Evolutionary conservation across 305 asterid species (phyloP).

Genomic region (Ilex paraguariensis): DNA sequence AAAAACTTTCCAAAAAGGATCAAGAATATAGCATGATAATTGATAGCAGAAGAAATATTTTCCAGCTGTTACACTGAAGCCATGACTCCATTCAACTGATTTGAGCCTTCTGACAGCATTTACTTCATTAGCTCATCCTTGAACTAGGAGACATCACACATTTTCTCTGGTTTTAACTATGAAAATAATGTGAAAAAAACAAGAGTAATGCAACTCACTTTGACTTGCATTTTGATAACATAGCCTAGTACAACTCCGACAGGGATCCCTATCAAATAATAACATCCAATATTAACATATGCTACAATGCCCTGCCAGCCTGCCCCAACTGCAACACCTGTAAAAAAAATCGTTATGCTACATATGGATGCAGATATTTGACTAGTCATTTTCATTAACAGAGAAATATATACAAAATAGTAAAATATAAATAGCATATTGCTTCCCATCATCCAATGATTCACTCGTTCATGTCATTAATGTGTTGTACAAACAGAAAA

Average conservation of each 20-base stretch:
- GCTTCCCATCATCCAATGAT: not conserved
- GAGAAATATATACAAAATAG: not conserved
- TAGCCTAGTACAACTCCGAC: constrained; percentile 63
- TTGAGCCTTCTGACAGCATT: not conserved
- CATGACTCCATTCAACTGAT: no score
- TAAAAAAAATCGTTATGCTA: not conserved
- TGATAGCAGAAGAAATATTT: no score
- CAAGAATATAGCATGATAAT: no score
- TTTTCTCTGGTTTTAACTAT: not conserved
- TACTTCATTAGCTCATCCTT: not conserved
- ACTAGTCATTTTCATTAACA: not conserved
- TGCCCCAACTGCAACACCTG: constrained; percentile 68
- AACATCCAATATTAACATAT: constrained; percentile 57
- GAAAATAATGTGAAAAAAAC: not conserved
- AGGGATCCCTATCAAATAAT: constrained; percentile 67
- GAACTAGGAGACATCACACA: no score
- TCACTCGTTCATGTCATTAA: no score
- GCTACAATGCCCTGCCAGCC: constrained; percentile 73
- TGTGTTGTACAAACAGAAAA: no score
- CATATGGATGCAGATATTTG: no score
- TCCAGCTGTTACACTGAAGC: no score
- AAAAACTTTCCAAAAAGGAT: no score
- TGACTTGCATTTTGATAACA: constrained; percentile 41
- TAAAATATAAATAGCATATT: not conserved
- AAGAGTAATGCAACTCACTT: constrained; percentile 22